These are phyloP conservation scores for Syzygium aqueum DNA, from an alignment of 345 rosid species.

Conservation along the genomic window DNA sequence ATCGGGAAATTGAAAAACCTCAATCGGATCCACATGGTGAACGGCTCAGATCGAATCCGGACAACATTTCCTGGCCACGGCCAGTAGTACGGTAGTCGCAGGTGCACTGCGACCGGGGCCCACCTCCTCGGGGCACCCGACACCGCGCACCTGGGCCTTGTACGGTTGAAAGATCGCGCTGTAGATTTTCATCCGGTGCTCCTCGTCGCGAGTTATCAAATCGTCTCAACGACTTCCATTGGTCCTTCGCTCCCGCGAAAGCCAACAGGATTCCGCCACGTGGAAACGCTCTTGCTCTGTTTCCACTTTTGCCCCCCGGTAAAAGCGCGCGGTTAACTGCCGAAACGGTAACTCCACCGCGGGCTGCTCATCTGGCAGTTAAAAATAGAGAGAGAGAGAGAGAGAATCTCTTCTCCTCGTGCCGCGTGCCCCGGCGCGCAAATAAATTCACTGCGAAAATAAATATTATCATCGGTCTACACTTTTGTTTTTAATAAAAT, in stretches of 20 bases:
- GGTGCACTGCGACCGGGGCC: background rate
- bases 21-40: background rate
- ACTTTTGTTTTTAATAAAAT: background rate
- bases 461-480: background rate
- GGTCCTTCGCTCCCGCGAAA: background rate
- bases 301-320: background rate
- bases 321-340: background rate
- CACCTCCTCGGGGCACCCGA: background rate
- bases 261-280: background rate
- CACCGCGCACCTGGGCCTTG: background rate
- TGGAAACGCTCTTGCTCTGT: background rate
- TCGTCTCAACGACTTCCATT: background rate
- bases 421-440: background rate
- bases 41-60: background rate
- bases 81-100: background rate
- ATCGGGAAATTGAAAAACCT: background rate
- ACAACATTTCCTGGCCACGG: background rate
- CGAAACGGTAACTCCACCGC: background rate
- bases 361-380: background rate
- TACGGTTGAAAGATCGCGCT: background rate
- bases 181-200: background rate
- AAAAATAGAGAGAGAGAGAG: background rate
- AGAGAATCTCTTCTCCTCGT: background rate
- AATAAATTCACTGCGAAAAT: background rate
- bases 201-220: background rate